A percentile compares a stretch with the other conserved stretches of the same genome.
phyloP scores from a whole-genome alignment of 1,139 yeast genomes.

The Suhomyces guaymorum region DNA sequence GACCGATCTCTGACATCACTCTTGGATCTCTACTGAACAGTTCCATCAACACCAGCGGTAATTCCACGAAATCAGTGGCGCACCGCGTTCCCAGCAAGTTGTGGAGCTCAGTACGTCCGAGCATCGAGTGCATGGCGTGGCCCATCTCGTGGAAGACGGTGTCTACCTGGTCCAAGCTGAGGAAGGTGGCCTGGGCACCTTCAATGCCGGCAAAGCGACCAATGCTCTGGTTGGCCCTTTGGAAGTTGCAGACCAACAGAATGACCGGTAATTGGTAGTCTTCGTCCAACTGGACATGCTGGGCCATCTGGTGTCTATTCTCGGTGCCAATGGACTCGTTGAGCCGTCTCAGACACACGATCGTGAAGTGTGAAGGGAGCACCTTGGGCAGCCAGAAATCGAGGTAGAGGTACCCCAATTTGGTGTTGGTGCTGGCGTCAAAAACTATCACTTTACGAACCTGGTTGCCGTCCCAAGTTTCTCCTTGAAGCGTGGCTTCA shows the following conservation, averaged over 20 bases:
- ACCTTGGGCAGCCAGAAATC: conserved; percentile 52
- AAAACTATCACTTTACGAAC: conserved; percentile 78
- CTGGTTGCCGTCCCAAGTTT: conserved; percentile 81
- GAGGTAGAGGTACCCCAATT: conserved; percentile 43
- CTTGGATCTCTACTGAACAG: conserved; percentile 81
- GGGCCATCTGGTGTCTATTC: conserved; percentile 31
- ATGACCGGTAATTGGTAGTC: conserved; percentile 85
- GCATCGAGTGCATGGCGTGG: conserved; percentile 97
- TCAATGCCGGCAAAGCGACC: conserved; percentile 33
- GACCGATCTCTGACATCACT: conserved; percentile 71
- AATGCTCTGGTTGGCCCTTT: conserved; percentile 30
- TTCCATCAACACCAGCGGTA: conserved; percentile 95
- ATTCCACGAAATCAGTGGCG: conserved; percentile 92
- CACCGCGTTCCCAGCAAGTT: conserved; percentile 95
- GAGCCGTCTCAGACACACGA: conserved; percentile 79
- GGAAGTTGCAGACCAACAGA: conserved; percentile 84
- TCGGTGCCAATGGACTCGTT: conserved; percentile 35
- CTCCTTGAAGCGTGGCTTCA: conserved; percentile 64
- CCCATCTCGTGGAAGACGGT: conserved; percentile 99
- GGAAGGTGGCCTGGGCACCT: conserved; percentile 39
- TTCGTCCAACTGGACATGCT: conserved; percentile 50
- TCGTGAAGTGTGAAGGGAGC: conserved; percentile 91
- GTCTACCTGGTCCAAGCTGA: conserved; percentile 79
- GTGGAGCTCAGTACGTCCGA: conserved; percentile 86
- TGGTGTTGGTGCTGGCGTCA: conserved; percentile 28